Base-by-base conservation (phyloP, 1,284 basidiomycete species). In the Papiliotrema laurentii region DNA sequence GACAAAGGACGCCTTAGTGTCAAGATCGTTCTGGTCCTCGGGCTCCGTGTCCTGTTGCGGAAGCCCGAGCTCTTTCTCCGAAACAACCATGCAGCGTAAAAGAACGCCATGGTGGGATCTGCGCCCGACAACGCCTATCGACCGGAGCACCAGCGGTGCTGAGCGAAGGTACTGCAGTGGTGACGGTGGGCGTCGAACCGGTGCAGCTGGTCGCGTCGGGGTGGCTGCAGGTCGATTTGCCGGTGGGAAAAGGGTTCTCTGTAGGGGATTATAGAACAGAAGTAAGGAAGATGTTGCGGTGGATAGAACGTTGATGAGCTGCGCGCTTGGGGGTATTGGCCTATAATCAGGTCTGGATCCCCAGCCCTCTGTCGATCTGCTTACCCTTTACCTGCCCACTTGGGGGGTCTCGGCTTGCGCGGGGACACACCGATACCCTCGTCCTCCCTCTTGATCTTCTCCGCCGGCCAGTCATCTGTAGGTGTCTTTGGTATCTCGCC, bases 181-280 rank as follows among this genome's bases (percentile, higher is more conserved):
- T 7, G 39, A 31, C 14, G 39, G 27, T 11, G 14, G 5, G 30
- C 28, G 31, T 31, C n/a, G 21, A 22, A 36, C 5, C 13, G 3
- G 35, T 14, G 13, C 5, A 5, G 11, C 30, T 31, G n/a, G 9
- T 22, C 38, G 18, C 19, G n/a, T 21, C 16, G 28, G 6, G 18
- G 2, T 30, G 45, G 14, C 10, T 14, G 31, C 13, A 13, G 4
- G 4, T 18, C 4, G 21, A 35, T 21, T 14, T 16, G 19, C 24
- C 14, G 37, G 46, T 16, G 46, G 46, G 18, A 18, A 14, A 4
- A 47, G 28, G 11, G 55, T 58, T 25, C 63, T 58, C 30, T 66
- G 62, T 14, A 64, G 50, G 3, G 68, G 61, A 2, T 61, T 68
- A 54, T 72, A 68, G 56, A 70, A 72, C 1, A 72, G 59, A 13